Evolutionary conservation across 306 rosid genomes (phyloP).

Genomic region (Ziziphus jujuba): DNA sequence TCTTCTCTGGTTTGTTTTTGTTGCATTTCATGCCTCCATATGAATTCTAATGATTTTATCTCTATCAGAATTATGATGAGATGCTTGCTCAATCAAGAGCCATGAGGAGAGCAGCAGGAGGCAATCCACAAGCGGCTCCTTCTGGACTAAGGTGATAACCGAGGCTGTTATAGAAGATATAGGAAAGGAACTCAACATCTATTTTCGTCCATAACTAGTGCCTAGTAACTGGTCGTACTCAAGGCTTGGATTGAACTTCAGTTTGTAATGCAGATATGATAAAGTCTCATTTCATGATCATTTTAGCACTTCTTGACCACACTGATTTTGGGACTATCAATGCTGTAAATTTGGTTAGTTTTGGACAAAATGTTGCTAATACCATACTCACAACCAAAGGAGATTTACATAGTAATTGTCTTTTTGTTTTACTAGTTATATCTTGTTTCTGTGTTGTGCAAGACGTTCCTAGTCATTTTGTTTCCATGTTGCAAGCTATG

Average conservation of each 20-base stretch:
- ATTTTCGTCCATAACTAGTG: conserved; percentile 16
- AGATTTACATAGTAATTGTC: no score
- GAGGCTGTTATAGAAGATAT: not conserved
- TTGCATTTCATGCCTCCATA: conserved; percentile 5
- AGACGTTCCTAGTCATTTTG: no score
- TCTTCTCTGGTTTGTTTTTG: conserved; percentile 4
- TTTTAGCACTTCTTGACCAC: not conserved
- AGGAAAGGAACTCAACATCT: not conserved
- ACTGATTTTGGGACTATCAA: not conserved
- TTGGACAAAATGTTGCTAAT: conserved; percentile 5
- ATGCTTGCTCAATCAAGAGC: conserved; percentile 79
- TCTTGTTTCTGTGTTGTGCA: no score
- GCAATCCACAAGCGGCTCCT: conserved; percentile 69
- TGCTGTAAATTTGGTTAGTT: conserved; percentile 12
- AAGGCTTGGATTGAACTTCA: not conserved
- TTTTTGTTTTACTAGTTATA: no score
- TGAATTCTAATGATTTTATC: conserved; percentile 6
- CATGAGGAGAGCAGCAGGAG: conserved; percentile 52
- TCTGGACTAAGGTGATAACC: conserved; percentile 64
- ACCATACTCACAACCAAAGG: not conserved
- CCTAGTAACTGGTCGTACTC: conserved; percentile 14
- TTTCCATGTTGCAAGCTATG: no score
- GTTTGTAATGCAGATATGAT: not conserved
- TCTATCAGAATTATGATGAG: conserved; percentile 67
- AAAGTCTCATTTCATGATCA: not conserved